Evolutionary conservation across 176 grass and related monocot species (phyloP).

Genomic region (Oryza punctata): DNA sequence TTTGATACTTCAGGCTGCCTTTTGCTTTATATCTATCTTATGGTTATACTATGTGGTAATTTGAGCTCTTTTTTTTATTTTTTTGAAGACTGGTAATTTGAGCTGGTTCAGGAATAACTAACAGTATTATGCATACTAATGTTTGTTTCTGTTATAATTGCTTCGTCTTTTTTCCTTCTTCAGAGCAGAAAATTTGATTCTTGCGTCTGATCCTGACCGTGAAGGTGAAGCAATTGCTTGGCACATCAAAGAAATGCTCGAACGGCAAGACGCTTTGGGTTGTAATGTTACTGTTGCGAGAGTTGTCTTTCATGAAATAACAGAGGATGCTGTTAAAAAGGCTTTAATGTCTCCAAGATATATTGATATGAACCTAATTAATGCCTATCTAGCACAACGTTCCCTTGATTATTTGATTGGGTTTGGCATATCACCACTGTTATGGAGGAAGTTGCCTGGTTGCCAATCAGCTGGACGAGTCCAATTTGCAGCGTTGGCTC

Average conservation of each 20-base stretch:
- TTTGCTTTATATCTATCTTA: not conserved
- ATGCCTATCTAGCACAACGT: constrained; percentile 92
- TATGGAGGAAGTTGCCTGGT: constrained; percentile 96
- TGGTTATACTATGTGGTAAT: not conserved
- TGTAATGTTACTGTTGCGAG: constrained; percentile 65
- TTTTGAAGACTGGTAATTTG: no score
- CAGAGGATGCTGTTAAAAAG: constrained; percentile 67
- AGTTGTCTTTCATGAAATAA: constrained; percentile 98
- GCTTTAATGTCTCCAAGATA: constrained; percentile 68
- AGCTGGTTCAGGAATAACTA: no score
- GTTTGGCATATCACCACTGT: constrained; percentile 87
- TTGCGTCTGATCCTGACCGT: constrained; percentile 98
- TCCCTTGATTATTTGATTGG: constrained; percentile 97
- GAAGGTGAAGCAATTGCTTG: constrained; percentile 98
- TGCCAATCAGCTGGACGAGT: constrained; percentile 92
- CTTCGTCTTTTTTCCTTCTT: constrained; percentile 11
- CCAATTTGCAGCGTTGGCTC: constrained; percentile 87
- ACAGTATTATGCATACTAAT: not conserved
- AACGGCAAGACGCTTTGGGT: constrained; percentile 77
- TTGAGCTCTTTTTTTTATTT: no score
- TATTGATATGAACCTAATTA: constrained; percentile 92
- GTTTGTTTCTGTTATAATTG: not conserved
- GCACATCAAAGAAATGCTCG: constrained; percentile 97
- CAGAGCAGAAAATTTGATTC: constrained; percentile 93
- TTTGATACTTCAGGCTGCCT: not conserved